Base-by-base conservation (phyloP, 1,284 basidiomycete genomes). In the Cutaneotrichosporon spelunceum region DNA sequence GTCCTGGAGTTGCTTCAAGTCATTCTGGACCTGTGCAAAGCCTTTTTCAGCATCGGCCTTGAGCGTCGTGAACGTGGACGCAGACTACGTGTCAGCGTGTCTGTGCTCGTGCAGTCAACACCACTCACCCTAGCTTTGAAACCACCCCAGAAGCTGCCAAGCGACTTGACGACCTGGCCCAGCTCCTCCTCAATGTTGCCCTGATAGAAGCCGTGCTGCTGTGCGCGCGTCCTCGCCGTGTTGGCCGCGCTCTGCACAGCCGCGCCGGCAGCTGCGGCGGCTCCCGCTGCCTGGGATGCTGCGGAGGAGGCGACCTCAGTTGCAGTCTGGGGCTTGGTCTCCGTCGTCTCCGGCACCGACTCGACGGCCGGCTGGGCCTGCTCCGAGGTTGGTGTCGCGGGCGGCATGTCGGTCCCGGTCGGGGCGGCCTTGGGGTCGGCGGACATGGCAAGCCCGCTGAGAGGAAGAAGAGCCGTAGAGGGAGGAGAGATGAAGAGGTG, bases 81-180 rank as follows among this genome's bases (percentile, higher is more conserved):
- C 88, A 70, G 89, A 89, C 91, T 93, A 57, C 11, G 39, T 29
- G 34, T 48, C 13, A 48, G 45, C 3, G 33, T 7, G 33, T 39
- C 30, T 29, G 34, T 33, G 34, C 30, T 19, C 7, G 30, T n/a
- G 54, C n/a, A 16, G 30, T 2, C 19, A 33, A 4, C 21, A 26
- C 7, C 70, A 65, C 86, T 69, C 68, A 88, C 91, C 86, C 92
- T 90, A 76, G 88, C 89, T 80, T 86, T 85, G 72, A 93, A 88
- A 19, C 89, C 88, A 53, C 91, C 91, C 91, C 91, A 95, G 74
- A 92, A 88, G 34, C 67, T 68, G 23, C 69, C 88, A n/a, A 93
- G 80, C 69, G 89, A 87, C 23, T 88, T 89, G 56, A 93, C 85
- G 24, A 93, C 91, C 73, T 94, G 88, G 4, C 83, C 84, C 9